Conservation (phyloP, 257 asterid species). For the Solanum bulbocastanum region DNA sequence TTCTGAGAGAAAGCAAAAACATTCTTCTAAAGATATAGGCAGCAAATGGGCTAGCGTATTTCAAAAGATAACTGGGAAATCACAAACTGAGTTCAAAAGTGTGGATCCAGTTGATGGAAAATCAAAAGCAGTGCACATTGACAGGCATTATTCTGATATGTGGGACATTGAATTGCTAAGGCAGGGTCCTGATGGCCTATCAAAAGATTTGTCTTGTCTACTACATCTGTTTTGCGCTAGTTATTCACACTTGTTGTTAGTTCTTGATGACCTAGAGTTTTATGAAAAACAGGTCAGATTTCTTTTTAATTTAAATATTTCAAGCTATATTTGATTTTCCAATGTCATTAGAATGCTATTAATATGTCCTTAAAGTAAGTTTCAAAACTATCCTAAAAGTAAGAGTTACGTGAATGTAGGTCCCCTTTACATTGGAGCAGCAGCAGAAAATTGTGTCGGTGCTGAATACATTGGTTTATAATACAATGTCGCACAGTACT, state of each 20-base stretch:
- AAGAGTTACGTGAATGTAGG: conserved; percentile 29
- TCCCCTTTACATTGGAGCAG: conserved; percentile 78
- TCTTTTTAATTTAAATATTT: not conserved
- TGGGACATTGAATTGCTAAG: conserved; percentile 75
- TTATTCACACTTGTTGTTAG: conserved; percentile 80
- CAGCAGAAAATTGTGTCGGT: conserved; percentile 66
- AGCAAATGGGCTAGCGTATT: conserved; percentile 67
- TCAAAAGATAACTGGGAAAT: conserved; percentile 60
- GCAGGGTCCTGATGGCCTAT: conserved; percentile 73
- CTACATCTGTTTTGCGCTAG: conserved; percentile 83
- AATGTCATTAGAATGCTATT: not conserved
- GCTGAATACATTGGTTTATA: conserved; percentile 74
- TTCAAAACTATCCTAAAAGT: not conserved
- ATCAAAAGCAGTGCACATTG: conserved; percentile 21
- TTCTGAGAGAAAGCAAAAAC: conserved; percentile 44
- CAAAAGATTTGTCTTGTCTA: conserved; percentile 54
- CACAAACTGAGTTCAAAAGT: conserved; percentile 31
- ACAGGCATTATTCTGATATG: conserved; percentile 41
- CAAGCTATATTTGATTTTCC: not conserved
- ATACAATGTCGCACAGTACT: conserved; percentile 45
- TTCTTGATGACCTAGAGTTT: conserved; percentile 91
- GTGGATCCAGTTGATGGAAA: conserved; percentile 15
- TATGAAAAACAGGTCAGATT: conserved; percentile 83
- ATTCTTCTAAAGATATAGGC: conserved; percentile 48
- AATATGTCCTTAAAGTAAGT: not conserved